phyloP scores from a whole-genome alignment of 208 protist species.

The Trypanosoma caninum region DNA sequence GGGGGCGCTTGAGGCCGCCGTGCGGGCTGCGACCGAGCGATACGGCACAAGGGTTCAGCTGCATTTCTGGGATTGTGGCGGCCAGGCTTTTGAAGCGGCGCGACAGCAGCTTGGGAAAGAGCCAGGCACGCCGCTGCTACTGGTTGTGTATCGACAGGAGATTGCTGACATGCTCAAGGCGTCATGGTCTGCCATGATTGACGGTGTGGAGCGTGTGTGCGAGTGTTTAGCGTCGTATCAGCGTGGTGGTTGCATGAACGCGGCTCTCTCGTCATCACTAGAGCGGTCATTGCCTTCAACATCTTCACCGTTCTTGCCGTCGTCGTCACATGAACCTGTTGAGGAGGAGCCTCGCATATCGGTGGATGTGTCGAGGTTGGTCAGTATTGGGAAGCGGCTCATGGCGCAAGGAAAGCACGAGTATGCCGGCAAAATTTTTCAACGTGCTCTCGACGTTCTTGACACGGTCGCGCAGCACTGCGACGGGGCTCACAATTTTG shows the following conservation, averaged over 20 bases:
- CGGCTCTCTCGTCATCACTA: too few species aligned
- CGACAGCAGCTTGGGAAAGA: conserved; percentile 60
- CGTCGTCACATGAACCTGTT: background rate
- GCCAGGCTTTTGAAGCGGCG: conserved; percentile 39
- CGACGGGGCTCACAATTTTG: conserved; percentile 5
- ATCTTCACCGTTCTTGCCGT: background rate
- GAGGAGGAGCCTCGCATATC: conserved; percentile 20
- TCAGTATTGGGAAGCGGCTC: conserved; percentile 57
- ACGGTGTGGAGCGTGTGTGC: conserved; percentile 45
- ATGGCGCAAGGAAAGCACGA: conserved; percentile 49
- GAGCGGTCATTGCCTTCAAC: background rate
- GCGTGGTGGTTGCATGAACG: conserved; percentile 15
- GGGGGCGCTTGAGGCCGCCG: conserved; percentile 25
- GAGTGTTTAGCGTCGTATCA: conserved; percentile 58
- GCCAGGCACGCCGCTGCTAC: conserved; percentile 43
- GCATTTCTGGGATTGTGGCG: conserved; percentile 72
- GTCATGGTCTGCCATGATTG: conserved; percentile 17
- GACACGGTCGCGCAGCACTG: conserved; percentile 37
- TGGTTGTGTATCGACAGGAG: conserved; percentile 43
- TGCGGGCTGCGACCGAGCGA: conserved; percentile 22
- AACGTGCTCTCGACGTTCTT: conserved; percentile 58
- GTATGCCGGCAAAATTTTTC: conserved; percentile 83
- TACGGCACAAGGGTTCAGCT: conserved; percentile 31
- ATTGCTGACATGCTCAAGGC: conserved; percentile 59
- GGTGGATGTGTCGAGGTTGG: conserved; percentile 75